Evolutionary conservation across 176 grass and related monocot genomes (phyloP).

Genomic region (Oropetium thomaeum): DNA sequence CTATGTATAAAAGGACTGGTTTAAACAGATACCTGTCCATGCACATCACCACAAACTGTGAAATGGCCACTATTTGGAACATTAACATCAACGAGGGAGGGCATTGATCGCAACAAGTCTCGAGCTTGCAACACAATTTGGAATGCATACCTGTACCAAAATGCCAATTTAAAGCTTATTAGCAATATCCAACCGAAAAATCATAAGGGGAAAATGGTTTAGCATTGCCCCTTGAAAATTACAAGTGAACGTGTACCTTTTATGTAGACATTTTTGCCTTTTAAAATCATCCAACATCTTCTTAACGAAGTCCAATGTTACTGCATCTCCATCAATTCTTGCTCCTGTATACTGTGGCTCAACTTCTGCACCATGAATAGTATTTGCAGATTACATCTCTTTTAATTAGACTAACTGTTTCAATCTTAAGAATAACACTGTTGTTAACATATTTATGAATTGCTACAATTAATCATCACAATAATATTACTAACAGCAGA

Average conservation of each 20-base stretch:
- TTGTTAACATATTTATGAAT: neutral
- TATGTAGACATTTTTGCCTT: constrained; percentile 65
- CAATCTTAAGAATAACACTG: neutral
- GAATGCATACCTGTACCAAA: constrained; percentile 57
- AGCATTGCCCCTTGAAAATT: neutral
- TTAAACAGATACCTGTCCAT: constrained; percentile 60
- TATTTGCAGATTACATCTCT: constrained; percentile 1
- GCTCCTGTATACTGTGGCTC: constrained; percentile 65
- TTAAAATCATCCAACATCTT: constrained; percentile 83
- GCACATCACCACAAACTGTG: constrained; percentile 78
- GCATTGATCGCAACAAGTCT: constrained; percentile 50
- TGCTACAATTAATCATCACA: neutral
- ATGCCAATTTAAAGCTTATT: constrained; percentile 3
- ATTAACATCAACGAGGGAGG: constrained; percentile 71
- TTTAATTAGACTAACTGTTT: neutral
- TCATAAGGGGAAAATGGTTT: neutral
- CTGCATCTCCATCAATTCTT: constrained; percentile 66
- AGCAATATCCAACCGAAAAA: constrained; percentile 15
- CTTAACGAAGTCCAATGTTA: constrained; percentile 69
- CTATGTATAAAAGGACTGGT: constrained; percentile 4
- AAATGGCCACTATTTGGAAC: constrained; percentile 54
- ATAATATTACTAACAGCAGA: neutral
- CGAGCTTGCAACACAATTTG: constrained; percentile 63
- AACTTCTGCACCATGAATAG: constrained; percentile 48
- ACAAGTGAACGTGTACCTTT: constrained; percentile 49